These are phyloP conservation scores for Paramecium sonneborni DNA, from an alignment of 73 alveolate genomes.

Conservation along the genomic window DNA sequence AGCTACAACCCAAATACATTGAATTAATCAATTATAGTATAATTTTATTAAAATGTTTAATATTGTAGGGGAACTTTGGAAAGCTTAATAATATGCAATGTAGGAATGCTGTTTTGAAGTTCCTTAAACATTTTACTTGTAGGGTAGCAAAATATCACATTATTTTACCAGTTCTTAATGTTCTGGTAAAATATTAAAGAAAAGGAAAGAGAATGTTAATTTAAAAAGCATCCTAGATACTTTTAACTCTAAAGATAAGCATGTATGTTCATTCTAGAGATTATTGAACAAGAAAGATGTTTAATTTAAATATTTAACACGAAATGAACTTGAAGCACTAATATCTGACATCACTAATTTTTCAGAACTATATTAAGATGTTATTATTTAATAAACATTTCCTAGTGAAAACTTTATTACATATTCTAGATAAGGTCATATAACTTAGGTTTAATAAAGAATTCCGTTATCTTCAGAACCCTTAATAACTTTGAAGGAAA, in stretches of 20 bases:
- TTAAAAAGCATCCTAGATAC: not conserved
- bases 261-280: not conserved
- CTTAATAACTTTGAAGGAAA: not conserved
- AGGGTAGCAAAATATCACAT: not conserved
- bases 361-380: constrained; percentile 25
- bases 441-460: not conserved
- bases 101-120: not conserved
- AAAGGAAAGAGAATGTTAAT: constrained; percentile 12
- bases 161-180: not conserved
- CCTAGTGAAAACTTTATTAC: not conserved
- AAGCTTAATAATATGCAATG: not conserved
- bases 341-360: not conserved
- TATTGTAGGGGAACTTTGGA: constrained; percentile 19
- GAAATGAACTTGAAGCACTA: not conserved
- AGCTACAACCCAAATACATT: too few species aligned
- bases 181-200: not conserved
- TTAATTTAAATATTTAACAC: not conserved
- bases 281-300: not conserved
- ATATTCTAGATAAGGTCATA: not conserved
- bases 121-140: constrained; percentile 6
- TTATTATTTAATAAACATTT: not conserved
- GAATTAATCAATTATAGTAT: not conserved
- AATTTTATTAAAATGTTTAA: not conserved
- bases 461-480: not conserved
- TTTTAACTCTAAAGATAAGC: not conserved